phyloP scores from a whole-genome alignment of 1,284 basidiomycete genomes.

The Naganishia cerealis region DNA sequence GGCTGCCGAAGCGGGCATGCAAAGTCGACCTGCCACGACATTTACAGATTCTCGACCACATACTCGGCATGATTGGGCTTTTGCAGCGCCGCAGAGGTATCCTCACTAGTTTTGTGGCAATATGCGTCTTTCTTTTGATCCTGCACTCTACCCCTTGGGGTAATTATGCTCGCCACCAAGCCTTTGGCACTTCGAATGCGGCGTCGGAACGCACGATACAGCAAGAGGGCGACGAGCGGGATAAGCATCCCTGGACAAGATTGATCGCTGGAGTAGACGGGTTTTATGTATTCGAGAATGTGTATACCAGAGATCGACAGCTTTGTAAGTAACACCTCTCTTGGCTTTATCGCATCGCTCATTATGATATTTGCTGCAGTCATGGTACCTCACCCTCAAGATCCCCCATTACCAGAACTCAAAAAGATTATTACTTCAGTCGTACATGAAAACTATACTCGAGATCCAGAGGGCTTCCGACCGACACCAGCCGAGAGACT shows the following conservation, averaged over 20 bases:
- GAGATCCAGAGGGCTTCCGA: slow-evolving; percentile 5
- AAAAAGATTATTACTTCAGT: slow-evolving; percentile 31
- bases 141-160: neutral
- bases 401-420: slow-evolving; percentile 25
- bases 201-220: neutral
- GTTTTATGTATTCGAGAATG: slow-evolving; percentile 29
- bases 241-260: slow-evolving; percentile 25
- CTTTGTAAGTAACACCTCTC: slow-evolving; percentile 23
- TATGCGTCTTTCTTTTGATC: slow-evolving; percentile 3
- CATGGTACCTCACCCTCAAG: slow-evolving; percentile 21
- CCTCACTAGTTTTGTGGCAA: neutral
- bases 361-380: neutral
- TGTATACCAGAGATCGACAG: slow-evolving; percentile 28
- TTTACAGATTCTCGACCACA: neutral
- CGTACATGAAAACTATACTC: slow-evolving; percentile 24
- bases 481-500: neutral
- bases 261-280: slow-evolving; percentile 24
- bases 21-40: neutral
- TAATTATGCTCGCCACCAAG: neutral
- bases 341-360: neutral
- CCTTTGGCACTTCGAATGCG: neutral
- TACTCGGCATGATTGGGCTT: slow-evolving; percentile 7
- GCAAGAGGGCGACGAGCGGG: neutral
- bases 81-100: slow-evolving; percentile 15
- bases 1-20: neutral